These are phyloP conservation scores for Xerocomellus amylosporus DNA, from an alignment of 768 basidiomycete species.

Conservation along the genomic window DNA sequence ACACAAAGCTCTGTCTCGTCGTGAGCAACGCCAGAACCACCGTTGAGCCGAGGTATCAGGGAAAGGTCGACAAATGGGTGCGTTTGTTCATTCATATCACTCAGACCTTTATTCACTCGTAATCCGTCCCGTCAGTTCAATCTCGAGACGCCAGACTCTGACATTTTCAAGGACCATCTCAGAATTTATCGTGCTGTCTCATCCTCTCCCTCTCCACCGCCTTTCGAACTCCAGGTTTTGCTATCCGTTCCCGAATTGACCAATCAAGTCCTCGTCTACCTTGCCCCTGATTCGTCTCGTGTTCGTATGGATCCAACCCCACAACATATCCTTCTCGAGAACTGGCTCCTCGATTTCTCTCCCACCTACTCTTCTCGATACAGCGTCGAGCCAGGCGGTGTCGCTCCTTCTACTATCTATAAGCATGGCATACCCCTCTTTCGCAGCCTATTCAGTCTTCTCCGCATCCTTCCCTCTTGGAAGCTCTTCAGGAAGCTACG, in stretches of 20 bases:
- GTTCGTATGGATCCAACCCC: conserved; percentile 68
- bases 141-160: conserved; percentile 72
- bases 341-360: conserved; percentile 56
- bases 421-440: conserved; percentile 83
- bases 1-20: conserved; percentile 76
- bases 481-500: conserved; percentile 63
- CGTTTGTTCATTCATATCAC: conserved; percentile 24
- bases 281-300: conserved; percentile 55
- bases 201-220: conserved; percentile 33
- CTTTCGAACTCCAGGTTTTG: conserved; percentile 67
- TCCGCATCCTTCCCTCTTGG: conserved; percentile 77
- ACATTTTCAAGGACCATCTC: conserved; percentile 61
- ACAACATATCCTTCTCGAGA: conserved; percentile 67
- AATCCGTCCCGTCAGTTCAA: conserved; percentile 61
- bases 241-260: conserved; percentile 66
- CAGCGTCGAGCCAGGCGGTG: conserved; percentile 39
- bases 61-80: conserved; percentile 81
- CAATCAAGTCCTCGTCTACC: conserved; percentile 70
- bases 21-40: conserved; percentile 73
- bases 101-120: not conserved
- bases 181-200: conserved; percentile 56
- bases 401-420: conserved; percentile 74
- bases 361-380: conserved; percentile 17
- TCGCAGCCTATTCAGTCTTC: conserved; percentile 64
- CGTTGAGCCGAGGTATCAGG: conserved; percentile 38